Evolutionary conservation across 2,329 filamentous ascomycete genomes (phyloP).

Genomic region (Penicillium sp.): DNA sequence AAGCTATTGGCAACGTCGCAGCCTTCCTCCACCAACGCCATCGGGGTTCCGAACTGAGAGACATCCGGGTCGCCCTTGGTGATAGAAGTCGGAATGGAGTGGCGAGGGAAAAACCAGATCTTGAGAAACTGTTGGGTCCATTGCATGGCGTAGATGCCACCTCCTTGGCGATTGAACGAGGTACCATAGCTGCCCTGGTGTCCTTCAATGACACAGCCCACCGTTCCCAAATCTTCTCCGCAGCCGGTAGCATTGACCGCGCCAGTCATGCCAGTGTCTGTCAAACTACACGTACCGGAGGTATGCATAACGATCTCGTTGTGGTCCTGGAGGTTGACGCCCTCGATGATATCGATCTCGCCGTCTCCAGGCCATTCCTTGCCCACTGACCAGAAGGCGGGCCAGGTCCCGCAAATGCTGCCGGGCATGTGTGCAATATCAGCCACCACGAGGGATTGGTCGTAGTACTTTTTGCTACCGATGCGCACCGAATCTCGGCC

Average conservation of each 20-base stretch:
- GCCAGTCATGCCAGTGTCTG: constrained; percentile 50
- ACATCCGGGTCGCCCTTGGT: constrained; percentile 44
- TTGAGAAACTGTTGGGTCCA: constrained; percentile 47
- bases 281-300: constrained; percentile 43
- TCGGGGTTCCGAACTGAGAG: constrained; percentile 46
- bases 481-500: constrained; percentile 49
- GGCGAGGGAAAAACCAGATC: constrained; percentile 53
- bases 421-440: constrained; percentile 51
- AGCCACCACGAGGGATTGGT: constrained; percentile 47
- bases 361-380: constrained; percentile 43
- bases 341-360: constrained; percentile 55
- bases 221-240: constrained; percentile 40
- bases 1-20: constrained; percentile 45
- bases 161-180: constrained; percentile 52
- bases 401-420: constrained; percentile 52
- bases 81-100: constrained; percentile 47
- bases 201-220: constrained; percentile 44
- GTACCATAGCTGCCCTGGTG: constrained; percentile 49
- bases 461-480: constrained; percentile 44
- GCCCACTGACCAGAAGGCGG: constrained; percentile 49
- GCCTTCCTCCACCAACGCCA: constrained; percentile 44
- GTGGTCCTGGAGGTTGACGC: constrained; percentile 46
- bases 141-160: constrained; percentile 52
- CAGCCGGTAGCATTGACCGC: constrained; percentile 49
- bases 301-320: constrained; percentile 53